These are phyloP conservation scores for Pythium utonaiense DNA, from an alignment of 352 stramenopile species.

Conservation along the genomic window DNA sequence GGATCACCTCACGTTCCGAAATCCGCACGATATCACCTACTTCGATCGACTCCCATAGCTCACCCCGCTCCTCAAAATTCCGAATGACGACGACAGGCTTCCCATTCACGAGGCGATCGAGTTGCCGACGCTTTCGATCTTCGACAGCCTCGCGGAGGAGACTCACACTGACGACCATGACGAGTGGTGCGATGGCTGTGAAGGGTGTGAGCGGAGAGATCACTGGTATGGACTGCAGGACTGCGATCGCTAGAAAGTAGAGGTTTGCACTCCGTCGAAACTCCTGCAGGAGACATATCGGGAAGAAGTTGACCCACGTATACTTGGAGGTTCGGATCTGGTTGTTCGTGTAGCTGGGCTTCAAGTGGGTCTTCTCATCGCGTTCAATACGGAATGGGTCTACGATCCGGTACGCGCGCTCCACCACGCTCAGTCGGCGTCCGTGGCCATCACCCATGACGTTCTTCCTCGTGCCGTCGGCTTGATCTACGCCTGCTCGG, in stretches of 20 bases:
- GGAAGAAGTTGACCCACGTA: conserved; percentile 66
- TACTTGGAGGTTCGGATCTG: conserved; percentile 92
- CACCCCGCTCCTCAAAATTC: conserved; percentile 52
- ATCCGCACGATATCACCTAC: conserved; percentile 87
- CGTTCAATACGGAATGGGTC: conserved; percentile 61
- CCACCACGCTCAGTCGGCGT: conserved; percentile 22
- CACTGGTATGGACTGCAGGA: conserved; percentile 88
- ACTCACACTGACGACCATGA: conserved; percentile 80
- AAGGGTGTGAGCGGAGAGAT: conserved; percentile 69
- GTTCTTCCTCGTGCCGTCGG: neutral
- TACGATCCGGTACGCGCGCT: conserved; percentile 48
- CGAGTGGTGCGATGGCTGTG: conserved; percentile 74
- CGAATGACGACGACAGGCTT: conserved; percentile 53
- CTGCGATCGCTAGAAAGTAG: conserved; percentile 92
- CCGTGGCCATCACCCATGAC: conserved; percentile 4
- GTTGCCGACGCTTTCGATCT: conserved; percentile 57
- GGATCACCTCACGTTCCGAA: conserved; percentile 81
- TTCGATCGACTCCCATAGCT: conserved; percentile 75
- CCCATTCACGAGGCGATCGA: conserved; percentile 59
- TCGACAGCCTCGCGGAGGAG: conserved; percentile 77
- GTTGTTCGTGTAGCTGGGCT: conserved; percentile 69
- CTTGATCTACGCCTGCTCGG: neutral
- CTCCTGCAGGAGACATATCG: conserved; percentile 71
- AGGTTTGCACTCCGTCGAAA: conserved; percentile 91
- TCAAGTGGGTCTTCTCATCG: conserved; percentile 47